Evolutionary conservation across 768 basidiomycete species (phyloP).

Genomic region (Phlebiopsis gigantea): DNA sequence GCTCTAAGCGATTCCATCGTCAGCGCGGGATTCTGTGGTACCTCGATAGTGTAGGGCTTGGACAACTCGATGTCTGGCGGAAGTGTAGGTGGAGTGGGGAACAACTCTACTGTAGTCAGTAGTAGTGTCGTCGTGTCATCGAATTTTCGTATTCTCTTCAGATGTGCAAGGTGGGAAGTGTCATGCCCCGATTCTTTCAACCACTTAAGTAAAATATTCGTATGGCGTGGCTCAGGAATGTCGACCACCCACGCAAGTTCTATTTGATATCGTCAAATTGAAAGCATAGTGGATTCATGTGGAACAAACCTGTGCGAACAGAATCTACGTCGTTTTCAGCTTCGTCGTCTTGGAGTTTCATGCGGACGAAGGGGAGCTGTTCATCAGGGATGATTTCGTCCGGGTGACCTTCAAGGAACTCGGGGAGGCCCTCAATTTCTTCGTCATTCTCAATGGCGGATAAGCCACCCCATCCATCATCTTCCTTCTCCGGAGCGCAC

Average conservation of each 20-base stretch:
- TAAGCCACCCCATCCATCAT: constrained; percentile 46
- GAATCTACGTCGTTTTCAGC: constrained; percentile 59
- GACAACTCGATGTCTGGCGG: constrained; percentile 45
- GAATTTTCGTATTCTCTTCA: constrained; percentile 70
- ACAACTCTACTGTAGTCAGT: constrained; percentile 32
- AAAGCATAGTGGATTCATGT: too few species aligned
- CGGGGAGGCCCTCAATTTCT: constrained; percentile 14
- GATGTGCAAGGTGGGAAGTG: constrained; percentile 56
- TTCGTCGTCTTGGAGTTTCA: constrained; percentile 48
- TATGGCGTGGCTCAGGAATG: constrained; percentile 55
- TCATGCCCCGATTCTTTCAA: constrained; percentile 59
- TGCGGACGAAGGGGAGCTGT: constrained; percentile 60
- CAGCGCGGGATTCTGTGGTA: constrained; percentile 65
- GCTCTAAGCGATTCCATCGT: constrained; percentile 57
- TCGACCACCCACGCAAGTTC: constrained; percentile 78
- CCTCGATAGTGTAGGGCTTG: constrained; percentile 49
- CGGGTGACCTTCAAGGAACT: constrained; percentile 31
- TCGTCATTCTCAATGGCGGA: constrained; percentile 17
- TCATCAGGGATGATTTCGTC: constrained; percentile 50
- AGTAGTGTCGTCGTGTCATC: constrained; percentile 46
- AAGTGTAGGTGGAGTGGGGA: constrained; percentile 36
- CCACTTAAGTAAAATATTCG: constrained; percentile 69
- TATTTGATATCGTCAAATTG: constrained; percentile 25
- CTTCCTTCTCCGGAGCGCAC: constrained; percentile 14
- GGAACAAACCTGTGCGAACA: too few species aligned